Evolutionary conservation across 2,329 filamentous ascomycete species (phyloP).

Genomic region (Monosporascus cannonballus): DNA sequence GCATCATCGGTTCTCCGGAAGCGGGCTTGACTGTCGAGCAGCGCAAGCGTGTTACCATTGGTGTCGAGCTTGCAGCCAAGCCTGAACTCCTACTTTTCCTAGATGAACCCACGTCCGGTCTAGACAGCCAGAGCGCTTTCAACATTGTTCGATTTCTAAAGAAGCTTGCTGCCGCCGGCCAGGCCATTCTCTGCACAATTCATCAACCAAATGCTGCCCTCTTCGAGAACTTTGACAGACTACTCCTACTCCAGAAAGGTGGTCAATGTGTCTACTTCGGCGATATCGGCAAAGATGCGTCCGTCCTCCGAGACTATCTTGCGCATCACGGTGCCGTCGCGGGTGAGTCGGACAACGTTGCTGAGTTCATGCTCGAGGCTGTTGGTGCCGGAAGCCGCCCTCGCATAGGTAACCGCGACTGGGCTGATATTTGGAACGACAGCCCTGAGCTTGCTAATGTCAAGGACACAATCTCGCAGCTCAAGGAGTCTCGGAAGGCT

Average conservation of each 20-base stretch:
- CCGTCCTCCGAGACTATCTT: slow-evolving; percentile 60
- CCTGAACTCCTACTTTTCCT: slow-evolving; percentile 71
- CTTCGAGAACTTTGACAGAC: slow-evolving; percentile 82
- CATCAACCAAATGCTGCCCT: slow-evolving; percentile 83
- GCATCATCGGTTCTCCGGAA: slow-evolving; percentile 53
- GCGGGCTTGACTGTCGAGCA: slow-evolving; percentile 65
- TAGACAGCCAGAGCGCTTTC: slow-evolving; percentile 67
- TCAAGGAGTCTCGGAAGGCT: slow-evolving; percentile 55
- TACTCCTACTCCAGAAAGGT: slow-evolving; percentile 71
- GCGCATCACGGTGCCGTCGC: slow-evolving; percentile 54
- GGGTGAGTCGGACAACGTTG: slow-evolving; percentile 49
- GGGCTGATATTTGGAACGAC: slow-evolving; percentile 73
- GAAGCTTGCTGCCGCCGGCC: slow-evolving; percentile 71
- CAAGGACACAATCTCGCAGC: slow-evolving; percentile 59
- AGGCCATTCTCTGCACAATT: slow-evolving; percentile 86
- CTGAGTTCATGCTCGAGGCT: slow-evolving; percentile 81
- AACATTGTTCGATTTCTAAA: slow-evolving; percentile 74
- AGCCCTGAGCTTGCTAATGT: slow-evolving; percentile 62
- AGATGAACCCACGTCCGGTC: slow-evolving; percentile 71
- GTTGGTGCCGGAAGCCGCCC: slow-evolving; percentile 70
- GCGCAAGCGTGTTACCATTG: slow-evolving; percentile 78
- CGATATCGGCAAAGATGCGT: slow-evolving; percentile 71
- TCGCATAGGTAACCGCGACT: slow-evolving; percentile 68
- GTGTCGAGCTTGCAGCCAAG: slow-evolving; percentile 82
- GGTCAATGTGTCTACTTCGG: slow-evolving; percentile 83